phyloP scores from a whole-genome alignment of 306 rosid species.

The Trifolium repens region DNA sequence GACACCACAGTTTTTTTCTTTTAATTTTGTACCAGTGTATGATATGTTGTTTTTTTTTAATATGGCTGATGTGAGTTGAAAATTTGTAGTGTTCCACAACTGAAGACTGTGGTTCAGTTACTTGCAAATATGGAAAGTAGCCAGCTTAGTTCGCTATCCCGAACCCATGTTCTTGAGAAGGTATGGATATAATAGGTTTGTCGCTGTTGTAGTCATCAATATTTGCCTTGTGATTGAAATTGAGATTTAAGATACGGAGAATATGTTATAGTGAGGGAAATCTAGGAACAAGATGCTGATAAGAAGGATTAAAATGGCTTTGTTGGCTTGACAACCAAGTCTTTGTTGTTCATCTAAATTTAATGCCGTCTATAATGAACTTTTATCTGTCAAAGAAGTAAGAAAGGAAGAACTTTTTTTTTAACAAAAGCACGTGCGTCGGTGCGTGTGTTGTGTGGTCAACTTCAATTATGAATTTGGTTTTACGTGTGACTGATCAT shows the following conservation, averaged over 20 bases:
- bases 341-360: constrained; percentile 12
- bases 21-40: constrained; percentile 13
- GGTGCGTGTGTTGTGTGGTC: not conserved
- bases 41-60: constrained; percentile 33
- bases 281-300: constrained; percentile 8
- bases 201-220: constrained; percentile 1
- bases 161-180: constrained; percentile 53
- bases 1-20: not conserved
- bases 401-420: not conserved
- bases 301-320: not conserved
- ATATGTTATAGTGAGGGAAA: constrained; percentile 22
- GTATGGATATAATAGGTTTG: constrained; percentile 48
- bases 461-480: constrained; percentile 13
- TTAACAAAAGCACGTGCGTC: not conserved
- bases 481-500: constrained; percentile 13
- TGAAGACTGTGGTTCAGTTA: constrained; percentile 75
- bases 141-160: constrained; percentile 69
- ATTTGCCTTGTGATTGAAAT: not conserved
- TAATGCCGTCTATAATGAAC: not conserved
- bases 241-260: constrained; percentile 1
- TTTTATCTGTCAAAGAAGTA: not conserved
- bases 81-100: constrained; percentile 68
- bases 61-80: constrained; percentile 31
- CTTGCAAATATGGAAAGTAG: constrained; percentile 84
- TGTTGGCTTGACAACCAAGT: constrained; percentile 5